Base-by-base conservation (phyloP, 2,329 filamentous ascomycete genomes). In the Chaetothyriales sp. region DNA sequence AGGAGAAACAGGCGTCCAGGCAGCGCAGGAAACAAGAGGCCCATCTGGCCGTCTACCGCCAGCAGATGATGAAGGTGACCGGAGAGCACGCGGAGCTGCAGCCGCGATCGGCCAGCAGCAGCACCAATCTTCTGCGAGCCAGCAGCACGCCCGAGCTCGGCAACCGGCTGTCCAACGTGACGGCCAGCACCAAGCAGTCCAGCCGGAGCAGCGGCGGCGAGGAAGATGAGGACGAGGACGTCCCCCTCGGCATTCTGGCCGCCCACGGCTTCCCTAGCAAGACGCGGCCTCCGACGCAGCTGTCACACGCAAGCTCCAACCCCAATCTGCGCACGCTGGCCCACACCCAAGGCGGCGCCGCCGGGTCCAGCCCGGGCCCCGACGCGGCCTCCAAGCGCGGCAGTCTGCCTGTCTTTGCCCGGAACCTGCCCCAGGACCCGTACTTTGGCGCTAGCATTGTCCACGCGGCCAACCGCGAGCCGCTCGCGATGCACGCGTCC, bases 1-100 rank as follows among this genome's bases (percentile, higher is more conserved):
- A 85, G 63, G 80, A 81, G 25, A 83, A 76, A 63, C 77, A 86
- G 63, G 75, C 84, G 46, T 80, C 83, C 18, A 85, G 82, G 65
- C 86, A 92, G 65, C 77, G 89, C 57, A 80, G 82, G 62, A 92
- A 89, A 72, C 89, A 95, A 65, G 87, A 94, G 67, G 89, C 89
- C 10, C 87, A 92, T 65, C 83, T 95, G 73, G 78, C 87, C 1
- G 83, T 94, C 1, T 94, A 94, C 66, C 80, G 89, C 53, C 89
- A 95, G 66, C 86, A 92, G 68, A 95, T 94, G 89, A 94, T 90
- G 85, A 94, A 94, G 69, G 85, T 92, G 28, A 94, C 88, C 0
- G 89, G 89, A 47, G 86, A 90, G 60, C 70, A 80, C 19, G 66
- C 75, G 4, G 67, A 74, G 9, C 80, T 83, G 1, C 82, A 81